Percentiles rank a stretch among this genome's conserved stretches.
Conservation (phyloP, 768 basidiomycete species). For the Kwoniella sp. region DNA sequence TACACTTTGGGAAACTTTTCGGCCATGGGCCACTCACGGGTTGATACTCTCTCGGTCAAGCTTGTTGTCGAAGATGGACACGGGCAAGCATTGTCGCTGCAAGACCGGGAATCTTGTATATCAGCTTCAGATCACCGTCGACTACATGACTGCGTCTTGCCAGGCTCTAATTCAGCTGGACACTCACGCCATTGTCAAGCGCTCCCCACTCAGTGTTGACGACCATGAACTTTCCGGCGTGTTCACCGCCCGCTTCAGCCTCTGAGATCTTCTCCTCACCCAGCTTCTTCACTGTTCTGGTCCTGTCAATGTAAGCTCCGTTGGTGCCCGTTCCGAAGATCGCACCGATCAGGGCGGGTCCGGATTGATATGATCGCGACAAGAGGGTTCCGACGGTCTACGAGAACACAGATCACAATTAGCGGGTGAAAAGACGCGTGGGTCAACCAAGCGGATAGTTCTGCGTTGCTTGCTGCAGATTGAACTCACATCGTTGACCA, state of each 20-base stretch:
- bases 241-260: constrained; percentile 57
- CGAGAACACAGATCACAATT: not conserved
- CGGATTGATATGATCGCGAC: constrained; percentile 89
- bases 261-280: constrained; percentile 63
- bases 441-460: too few relatives aligned
- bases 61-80: constrained; percentile 86
- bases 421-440: not conserved
- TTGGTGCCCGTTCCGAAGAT: constrained; percentile 99
- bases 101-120: not conserved
- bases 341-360: constrained; percentile 78
- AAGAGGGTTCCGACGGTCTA: constrained; percentile 95
- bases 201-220: constrained; percentile 99
- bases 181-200: constrained; percentile 84
- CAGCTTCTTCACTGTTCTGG: constrained; percentile 82
- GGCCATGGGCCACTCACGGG: constrained; percentile 60
- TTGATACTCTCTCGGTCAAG: constrained; percentile 94
- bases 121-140: not conserved
- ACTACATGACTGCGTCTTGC: too few relatives aligned
- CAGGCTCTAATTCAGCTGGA: not conserved
- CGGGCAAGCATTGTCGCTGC: constrained; percentile 78
- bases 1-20: constrained; percentile 5
- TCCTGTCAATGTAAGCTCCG: constrained; percentile 91
- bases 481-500: constrained; percentile 91
- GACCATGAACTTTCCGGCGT: constrained; percentile 70
- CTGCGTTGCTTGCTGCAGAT: too few relatives aligned